Evolutionary conservation across 257 asterid species (phyloP).

Genomic region (Nicotiana noctiflora): DNA sequence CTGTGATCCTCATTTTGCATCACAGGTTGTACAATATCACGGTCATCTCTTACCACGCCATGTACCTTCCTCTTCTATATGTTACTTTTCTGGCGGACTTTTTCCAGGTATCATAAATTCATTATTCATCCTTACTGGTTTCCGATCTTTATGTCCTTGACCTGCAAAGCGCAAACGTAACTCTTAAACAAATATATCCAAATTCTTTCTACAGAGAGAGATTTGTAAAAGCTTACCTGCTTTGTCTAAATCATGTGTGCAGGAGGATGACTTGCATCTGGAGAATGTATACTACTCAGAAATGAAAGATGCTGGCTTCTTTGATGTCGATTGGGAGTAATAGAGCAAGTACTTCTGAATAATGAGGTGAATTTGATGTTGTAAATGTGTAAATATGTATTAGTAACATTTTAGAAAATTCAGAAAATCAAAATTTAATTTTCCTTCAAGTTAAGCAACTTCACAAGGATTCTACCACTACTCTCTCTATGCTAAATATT

Average conservation of each 20-base stretch:
- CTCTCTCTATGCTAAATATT: neutral
- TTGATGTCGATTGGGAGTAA: slow-evolving; percentile 40
- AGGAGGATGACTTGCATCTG: slow-evolving; percentile 38
- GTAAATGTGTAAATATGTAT: slow-evolving; percentile 26
- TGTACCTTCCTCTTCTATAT: slow-evolving; percentile 34
- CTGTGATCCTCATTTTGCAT: neutral
- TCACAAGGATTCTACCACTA: neutral
- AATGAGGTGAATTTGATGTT: slow-evolving; percentile 1
- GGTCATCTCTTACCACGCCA: slow-evolving; percentile 31
- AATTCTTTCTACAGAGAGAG: neutral
- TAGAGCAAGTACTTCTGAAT: slow-evolving; percentile 3
- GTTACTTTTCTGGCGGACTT: slow-evolving; percentile 39
- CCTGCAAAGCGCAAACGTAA: neutral
- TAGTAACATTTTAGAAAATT: neutral
- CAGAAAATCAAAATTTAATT: neutral
- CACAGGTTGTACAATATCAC: slow-evolving; percentile 31
- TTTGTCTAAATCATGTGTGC: neutral
- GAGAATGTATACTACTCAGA: slow-evolving; percentile 40
- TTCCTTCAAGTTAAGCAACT: neutral
- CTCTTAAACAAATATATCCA: neutral
- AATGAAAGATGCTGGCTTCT: slow-evolving; percentile 46
- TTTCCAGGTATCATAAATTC: slow-evolving; percentile 23
- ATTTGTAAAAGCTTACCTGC: neutral
- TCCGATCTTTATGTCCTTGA: neutral
- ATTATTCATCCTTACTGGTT: neutral